Evolutionary conservation across 495 filamentous ascomycete species (phyloP).

Genomic region (Arthonia radiata): DNA sequence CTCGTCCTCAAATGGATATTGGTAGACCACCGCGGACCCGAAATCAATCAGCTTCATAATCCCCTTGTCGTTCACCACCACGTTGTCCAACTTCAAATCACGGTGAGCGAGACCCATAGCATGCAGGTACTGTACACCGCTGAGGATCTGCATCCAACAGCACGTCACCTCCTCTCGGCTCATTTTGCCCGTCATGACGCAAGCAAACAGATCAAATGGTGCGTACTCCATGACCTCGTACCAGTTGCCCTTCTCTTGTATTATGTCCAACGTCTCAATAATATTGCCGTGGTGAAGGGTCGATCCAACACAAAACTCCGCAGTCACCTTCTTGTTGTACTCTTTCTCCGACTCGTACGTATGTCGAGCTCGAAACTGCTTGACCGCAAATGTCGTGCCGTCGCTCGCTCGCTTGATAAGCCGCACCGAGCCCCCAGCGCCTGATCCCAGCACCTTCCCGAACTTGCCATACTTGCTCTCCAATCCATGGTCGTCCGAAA

Average conservation of each 20-base stretch:
- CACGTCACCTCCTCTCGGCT: constrained; percentile 71
- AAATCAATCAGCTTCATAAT: constrained; percentile 99
- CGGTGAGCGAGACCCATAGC: constrained; percentile 89
- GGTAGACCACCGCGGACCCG: constrained; percentile 87
- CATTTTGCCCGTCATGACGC: constrained; percentile 99
- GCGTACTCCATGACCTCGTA: constrained; percentile 99
- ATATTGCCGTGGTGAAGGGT: constrained; percentile 96
- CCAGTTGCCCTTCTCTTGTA: constrained; percentile 86
- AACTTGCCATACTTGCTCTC: constrained; percentile 85
- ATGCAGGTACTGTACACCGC: constrained; percentile 90
- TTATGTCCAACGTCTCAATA: constrained; percentile 91
- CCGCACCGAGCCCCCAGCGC: constrained; percentile 84
- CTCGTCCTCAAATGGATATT: constrained; percentile 90
- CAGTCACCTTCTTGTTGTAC: constrained; percentile 97
- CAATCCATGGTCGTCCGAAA: constrained; percentile 82
- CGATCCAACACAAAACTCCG: constrained; percentile 94
- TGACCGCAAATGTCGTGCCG: constrained; percentile 82
- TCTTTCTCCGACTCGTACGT: constrained; percentile 82
- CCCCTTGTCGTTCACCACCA: constrained; percentile 88
- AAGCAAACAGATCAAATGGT: constrained; percentile 91
- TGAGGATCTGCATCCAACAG: constrained; percentile 82
- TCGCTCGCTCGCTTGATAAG: constrained; percentile 83
- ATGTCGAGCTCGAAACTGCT: constrained; percentile 85
- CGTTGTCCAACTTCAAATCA: constrained; percentile 93
- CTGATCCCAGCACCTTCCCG: constrained; percentile 77